Percentiles rank a stretch among this genome's conserved stretches.
Conservation (phyloP, 495 filamentous ascomycete genomes). For the Neurospora intermedia region DNA sequence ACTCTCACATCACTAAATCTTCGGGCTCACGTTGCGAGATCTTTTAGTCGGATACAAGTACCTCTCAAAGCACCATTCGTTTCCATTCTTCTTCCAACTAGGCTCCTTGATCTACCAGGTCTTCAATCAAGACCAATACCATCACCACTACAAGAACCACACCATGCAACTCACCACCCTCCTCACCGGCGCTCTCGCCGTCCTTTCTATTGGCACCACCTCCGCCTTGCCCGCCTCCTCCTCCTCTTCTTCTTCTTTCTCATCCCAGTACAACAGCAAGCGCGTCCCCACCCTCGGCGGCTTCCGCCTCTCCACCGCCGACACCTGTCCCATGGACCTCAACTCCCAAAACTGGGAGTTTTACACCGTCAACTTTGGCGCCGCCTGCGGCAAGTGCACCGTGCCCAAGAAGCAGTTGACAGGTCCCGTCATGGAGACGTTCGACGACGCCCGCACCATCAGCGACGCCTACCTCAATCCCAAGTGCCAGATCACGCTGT, state of each 20-base stretch:
- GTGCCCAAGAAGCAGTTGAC: neutral
- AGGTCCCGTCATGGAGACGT: neutral
- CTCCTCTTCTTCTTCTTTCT: neutral
- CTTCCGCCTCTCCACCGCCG: neutral
- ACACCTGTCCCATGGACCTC: neutral
- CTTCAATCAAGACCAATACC: neutral
- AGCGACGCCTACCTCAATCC: neutral
- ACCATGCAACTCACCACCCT: neutral
- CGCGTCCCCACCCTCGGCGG: neutral
- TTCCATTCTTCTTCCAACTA: neutral
- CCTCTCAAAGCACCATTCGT: neutral
- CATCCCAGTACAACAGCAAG: neutral
- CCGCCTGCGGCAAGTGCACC: neutral
- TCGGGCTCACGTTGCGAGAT: neutral
- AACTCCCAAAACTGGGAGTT: neutral
- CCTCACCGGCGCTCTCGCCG: neutral
- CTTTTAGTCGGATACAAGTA: neutral
- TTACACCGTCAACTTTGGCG: neutral
- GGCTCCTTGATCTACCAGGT: neutral
- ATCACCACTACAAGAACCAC: neutral
- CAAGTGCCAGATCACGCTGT: conserved; percentile 6
- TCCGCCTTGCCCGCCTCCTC: neutral
- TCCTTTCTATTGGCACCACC: neutral
- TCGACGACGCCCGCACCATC: neutral
- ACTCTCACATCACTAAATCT: neutral